These are phyloP conservation scores for Blastobotrys chiropterorum DNA, from an alignment of 805 yeast genomes.

Conservation along the genomic window DNA sequence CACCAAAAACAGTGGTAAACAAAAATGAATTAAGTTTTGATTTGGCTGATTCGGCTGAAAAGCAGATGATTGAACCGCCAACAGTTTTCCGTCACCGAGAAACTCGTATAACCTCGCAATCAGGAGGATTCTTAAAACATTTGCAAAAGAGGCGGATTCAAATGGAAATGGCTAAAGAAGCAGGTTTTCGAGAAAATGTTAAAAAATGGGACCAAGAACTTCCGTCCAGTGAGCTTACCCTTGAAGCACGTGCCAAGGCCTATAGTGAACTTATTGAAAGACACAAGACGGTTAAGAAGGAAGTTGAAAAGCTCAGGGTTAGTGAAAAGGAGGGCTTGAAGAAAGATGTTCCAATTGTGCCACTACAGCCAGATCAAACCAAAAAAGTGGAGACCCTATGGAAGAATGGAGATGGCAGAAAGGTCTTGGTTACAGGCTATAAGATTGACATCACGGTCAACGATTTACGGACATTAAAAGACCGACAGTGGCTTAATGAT, in stretches of 20 bases:
- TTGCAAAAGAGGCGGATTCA: not conserved
- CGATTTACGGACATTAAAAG: conserved; percentile 67
- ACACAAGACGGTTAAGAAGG: conserved; percentile 10
- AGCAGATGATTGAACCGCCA: not conserved
- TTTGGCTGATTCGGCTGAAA: not conserved
- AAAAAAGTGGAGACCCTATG: conserved; percentile 11
- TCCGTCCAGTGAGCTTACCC: conserved; percentile 2
- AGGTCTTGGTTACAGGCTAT: conserved; percentile 15
- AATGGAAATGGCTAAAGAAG: not conserved
- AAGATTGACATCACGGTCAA: conserved; percentile 53
- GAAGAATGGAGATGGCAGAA: conserved; percentile 3
- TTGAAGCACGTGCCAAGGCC: conserved; percentile 2
- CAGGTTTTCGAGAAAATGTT: not conserved
- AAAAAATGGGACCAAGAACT: conserved; percentile 5
- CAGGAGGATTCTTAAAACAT: conserved; percentile 1
- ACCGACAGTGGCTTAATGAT: conserved; percentile 83
- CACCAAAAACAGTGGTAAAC: conserved; percentile 8
- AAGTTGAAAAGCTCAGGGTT: conserved; percentile 11
- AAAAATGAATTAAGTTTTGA: not conserved
- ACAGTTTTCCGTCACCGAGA: not conserved
- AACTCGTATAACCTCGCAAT: not conserved
- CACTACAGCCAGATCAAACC: not conserved
- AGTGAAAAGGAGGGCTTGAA: conserved; percentile 4
- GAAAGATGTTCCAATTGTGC: conserved; percentile 8
- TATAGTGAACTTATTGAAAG: conserved; percentile 12